A percentile compares a stretch with the other conserved stretches of the same genome.
Conservation (phyloP, 1,284 basidiomycete species). For the Lentinula novae-zelandiae region DNA sequence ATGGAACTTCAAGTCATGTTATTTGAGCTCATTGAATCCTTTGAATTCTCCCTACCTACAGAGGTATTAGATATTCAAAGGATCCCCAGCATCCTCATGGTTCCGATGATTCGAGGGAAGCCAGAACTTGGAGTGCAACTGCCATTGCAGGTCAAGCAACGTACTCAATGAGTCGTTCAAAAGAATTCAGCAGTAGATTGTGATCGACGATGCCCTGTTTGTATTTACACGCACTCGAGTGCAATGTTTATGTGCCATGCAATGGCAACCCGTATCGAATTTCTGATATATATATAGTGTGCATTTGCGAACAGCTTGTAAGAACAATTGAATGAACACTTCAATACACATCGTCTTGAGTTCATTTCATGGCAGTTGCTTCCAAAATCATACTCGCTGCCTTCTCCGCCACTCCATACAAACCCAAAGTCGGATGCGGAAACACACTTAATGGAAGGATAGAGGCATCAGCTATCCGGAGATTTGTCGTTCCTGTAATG, state of each 20-base stretch:
- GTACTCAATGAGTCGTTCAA: background rate
- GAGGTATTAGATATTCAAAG: constrained; percentile 19
- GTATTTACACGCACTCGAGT: no score
- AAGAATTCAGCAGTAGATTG: no score
- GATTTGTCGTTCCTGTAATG: constrained; percentile 6
- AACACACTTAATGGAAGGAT: constrained; percentile 12
- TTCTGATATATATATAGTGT: no score
- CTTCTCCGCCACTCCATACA: constrained; percentile 14
- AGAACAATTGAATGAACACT: no score
- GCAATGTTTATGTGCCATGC: no score
- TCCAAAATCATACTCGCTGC: constrained; percentile 9
- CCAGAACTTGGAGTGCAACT: constrained; percentile 18
- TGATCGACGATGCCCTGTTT: no score
- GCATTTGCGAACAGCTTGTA: no score
- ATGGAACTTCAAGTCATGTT: constrained; percentile 17
- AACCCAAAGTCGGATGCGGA: constrained; percentile 8
- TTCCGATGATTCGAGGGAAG: constrained; percentile 21
- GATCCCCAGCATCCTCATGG: constrained; percentile 19
- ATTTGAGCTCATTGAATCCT: constrained; percentile 20
- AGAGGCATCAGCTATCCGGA: constrained; percentile 13
- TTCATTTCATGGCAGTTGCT: background rate
- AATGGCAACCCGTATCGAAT: no score
- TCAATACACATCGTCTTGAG: no score
- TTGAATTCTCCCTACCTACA: constrained; percentile 20
- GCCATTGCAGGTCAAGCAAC: constrained; percentile 10